Conservation (phyloP, 2,329 filamentous ascomycete genomes). For the Sarocladiaceae sp. region DNA sequence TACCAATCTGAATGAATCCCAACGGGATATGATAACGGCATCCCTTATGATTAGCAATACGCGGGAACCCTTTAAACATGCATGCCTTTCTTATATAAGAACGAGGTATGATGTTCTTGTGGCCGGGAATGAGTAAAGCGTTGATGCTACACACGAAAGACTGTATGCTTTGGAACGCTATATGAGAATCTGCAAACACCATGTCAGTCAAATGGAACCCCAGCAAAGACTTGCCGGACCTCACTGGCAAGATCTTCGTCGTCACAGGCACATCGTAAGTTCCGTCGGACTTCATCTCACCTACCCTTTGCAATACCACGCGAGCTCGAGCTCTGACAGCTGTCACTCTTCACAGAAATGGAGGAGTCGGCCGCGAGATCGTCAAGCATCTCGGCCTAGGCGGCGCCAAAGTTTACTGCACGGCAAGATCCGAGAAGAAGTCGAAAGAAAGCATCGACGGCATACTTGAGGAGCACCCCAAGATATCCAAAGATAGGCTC, state of each 20-base stretch:
- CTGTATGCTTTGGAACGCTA: not conserved
- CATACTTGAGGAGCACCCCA: conserved; percentile 10
- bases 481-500: conserved; percentile 8
- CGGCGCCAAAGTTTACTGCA: conserved; percentile 22
- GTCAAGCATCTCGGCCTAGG: conserved; percentile 18
- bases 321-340: not conserved
- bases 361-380: conserved; percentile 18
- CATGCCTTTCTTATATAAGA: no score
- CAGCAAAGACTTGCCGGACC: conserved; percentile 12
- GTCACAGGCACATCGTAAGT: conserved; percentile 22
- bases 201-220: conserved; percentile 14
- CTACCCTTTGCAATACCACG: not conserved
- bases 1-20: not conserved
- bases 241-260: conserved; percentile 19
- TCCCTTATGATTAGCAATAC: no score
- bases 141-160: no score
- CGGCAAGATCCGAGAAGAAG: conserved; percentile 17
- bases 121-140: no score
- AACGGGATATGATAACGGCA: not conserved
- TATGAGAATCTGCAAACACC: conserved; percentile 3
- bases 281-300: no score
- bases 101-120: no score
- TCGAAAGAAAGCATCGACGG: conserved; percentile 11
- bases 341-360: conserved; percentile 9
- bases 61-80: no score